These are phyloP conservation scores for Scheffersomyces parashehatae DNA, from an alignment of 1,139 yeast species.

Conservation along the genomic window DNA sequence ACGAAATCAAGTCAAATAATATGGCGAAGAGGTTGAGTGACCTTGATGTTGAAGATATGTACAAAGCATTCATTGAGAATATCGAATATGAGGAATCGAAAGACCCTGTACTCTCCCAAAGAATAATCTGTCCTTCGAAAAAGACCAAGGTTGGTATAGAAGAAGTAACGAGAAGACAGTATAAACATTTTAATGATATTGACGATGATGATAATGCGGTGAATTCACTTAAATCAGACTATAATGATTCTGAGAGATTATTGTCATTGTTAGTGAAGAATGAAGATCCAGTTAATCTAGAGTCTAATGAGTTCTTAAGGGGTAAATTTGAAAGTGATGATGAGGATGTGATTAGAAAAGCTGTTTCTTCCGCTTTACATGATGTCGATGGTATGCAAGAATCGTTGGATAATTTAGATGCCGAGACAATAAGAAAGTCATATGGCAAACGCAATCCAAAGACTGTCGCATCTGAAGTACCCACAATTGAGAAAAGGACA, in stretches of 20 bases:
- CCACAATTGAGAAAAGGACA: constrained; percentile 15
- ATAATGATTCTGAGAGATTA: constrained; percentile 25
- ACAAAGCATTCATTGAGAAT: constrained; percentile 20
- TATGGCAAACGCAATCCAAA: constrained; percentile 3
- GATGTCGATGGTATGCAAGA: not conserved
- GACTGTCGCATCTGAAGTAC: not conserved
- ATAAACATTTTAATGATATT: not conserved
- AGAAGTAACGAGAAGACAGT: no score
- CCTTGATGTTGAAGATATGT: constrained; percentile 17
- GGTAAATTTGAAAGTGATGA: constrained; percentile 4
- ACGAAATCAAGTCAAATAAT: constrained; percentile 13
- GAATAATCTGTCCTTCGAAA: not conserved
- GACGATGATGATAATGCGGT: not conserved
- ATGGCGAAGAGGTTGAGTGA: constrained; percentile 6
- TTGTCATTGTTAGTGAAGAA: constrained; percentile 16
- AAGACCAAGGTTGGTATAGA: constrained; percentile 1
- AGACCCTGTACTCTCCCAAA: not conserved
- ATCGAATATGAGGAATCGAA: constrained; percentile 13
- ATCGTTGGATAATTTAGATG: constrained; percentile 4
- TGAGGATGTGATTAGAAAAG: constrained; percentile 20
- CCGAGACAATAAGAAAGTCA: constrained; percentile 6
- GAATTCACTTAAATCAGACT: constrained; percentile 7
- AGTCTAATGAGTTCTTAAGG: constrained; percentile 12
- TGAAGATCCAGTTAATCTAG: constrained; percentile 15
- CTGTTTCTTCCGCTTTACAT: constrained; percentile 23